Base-by-base conservation (phyloP, 1,284 basidiomycete species). In the Laetiporus sulphureus region DNA sequence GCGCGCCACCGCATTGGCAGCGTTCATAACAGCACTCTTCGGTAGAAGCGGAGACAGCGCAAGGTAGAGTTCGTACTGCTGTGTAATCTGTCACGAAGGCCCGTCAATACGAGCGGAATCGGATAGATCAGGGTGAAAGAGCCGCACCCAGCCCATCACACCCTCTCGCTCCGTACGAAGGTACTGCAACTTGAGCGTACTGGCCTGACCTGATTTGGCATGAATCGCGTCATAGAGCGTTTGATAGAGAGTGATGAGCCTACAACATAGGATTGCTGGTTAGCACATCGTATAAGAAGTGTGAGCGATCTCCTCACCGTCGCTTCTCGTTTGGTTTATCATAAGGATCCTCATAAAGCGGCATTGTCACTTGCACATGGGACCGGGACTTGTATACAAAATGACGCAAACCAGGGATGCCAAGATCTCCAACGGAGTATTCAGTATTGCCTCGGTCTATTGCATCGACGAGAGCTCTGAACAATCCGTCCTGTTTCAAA, bases 371-470 rank as follows among this genome's bases (percentile, higher is more conserved):
- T 59, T 98, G 95, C 15, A 97, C 91, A 51, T 90, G 78, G 13
- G 78, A 67, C 15, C 91, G 75, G 15, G 88, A 91, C 65, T 96
- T 97, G 71, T 96, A 98, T 39, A 96, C 67, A 58, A 98, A 99
- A 63, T 99, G 95, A 21, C 89, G 77, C 20, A 99, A 64, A 0
- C 93, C 93, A 1, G 91, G 87, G 41, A 95, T 83, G 3, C 80
- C 80, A 1, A 98, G 66, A 32, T 86, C 83, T 3, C 76, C 71
- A 16, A 79, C 79, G 5, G 72, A 69, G 52, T 89, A 88, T 37
- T 78, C 71, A 2, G 75, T 76, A 33, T 68, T 58, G n/a, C 73
- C 72, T 15, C 68, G 63, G 4, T 58, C 51, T 36, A 77, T 71
- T 4, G 71, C 66, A 32, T 69, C 64, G 13, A 63, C 56, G 41